Base-by-base conservation (phyloP, 108 stramenopile species). In the Ochromonas danica region DNA sequence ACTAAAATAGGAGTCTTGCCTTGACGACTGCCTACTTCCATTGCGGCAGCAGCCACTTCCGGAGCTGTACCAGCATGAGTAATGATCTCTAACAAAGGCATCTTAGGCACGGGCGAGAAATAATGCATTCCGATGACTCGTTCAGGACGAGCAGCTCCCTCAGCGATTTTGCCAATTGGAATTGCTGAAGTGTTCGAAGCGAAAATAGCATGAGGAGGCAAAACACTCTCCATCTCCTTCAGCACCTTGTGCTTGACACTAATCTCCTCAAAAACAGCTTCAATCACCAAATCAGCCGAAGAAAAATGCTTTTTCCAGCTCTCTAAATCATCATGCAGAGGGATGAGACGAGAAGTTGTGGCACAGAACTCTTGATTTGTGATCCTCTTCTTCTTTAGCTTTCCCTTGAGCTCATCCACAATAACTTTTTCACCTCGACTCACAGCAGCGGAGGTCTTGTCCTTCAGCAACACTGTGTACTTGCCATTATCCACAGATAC, bases 121-220 rank as follows among this genome's bases (percentile, higher is more conserved):
- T 99, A 99, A 87, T 99, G 98, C 97, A 99, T 98, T 70, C 98
- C 98, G 30, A 98, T 88, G 51, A 99, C 91, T 43, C 41, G 38
- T 35, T 70, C 75, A 28, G 84, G 81, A 25, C 65, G 17, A 22
- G 1, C 88, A 67, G 94, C 89, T 10, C 92, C 95, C 71, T 92
- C 87, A 70, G 97, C 98, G 83, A 99, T 96, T 39, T 90, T 90
- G 28, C 90, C 90, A 81, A 99, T 99, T 6, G 98, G 98, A 72
- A 99, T 96, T 10, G 98, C 98, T 39, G 91, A 92, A 27, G 98
- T 99, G 84, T 99, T 99, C 77, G 96, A 95, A 3, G 98, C 98
- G 86, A 99, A 94, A 39, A 99, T 88, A 81, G 94, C 95, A 87
- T 96, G 91, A 51, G 92, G 91, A 1, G 92, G 95, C 6, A 95